Base-by-base conservation (phyloP, 225 moss, liverwort and hornwort species). In the Thuidium tamariscinum region DNA sequence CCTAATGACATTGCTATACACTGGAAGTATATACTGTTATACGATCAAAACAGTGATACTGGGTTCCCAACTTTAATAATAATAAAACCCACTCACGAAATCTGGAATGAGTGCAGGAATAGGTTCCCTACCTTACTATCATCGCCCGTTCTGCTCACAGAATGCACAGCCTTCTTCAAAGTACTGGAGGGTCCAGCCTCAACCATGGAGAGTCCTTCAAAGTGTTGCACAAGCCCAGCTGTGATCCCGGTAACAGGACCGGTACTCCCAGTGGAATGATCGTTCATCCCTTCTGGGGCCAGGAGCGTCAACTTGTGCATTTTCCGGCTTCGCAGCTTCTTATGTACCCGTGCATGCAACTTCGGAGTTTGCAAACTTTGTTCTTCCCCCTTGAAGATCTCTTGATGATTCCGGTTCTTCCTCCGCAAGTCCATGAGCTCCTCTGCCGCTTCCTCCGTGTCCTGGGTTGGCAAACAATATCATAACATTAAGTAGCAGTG, bases 311-410 rank as follows among this genome's bases (percentile, higher is more conserved):
- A 23, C 67, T 87, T 91, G 39, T 93, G 93, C 22, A 82, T 72
- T 89, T 91, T 92, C 72, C 92, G 89, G 49, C 91, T 87, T 5
- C 92, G 90, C 81, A 87, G 36, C 67, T 93, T 93, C 87, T 91
- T 93, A 11, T 92, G 88, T n/a, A 81, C 87, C 8, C 92, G 88
- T 29, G 63, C 60, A 37, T 84, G 62, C 84, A 74, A 20, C 81
- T 85, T 93, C 20, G 86, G 85, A 16, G 73, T 71, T 74, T 88
- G 88, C 48, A 82, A 39, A 56, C 36, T 74, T 21, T 67, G 30
- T 36, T 89, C 91, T 44, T 88, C 88, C 9, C 42, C 71, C 51
- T 82, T 77, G 74, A 82, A 89, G 7, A 74, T 23, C 82, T 92
- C 88, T 48, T 79, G 87, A 48, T 83, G 77, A 67, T 60, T 83